Evolutionary conservation across 2,329 filamentous ascomycete species (phyloP).

Genomic region (Fusarium begoniae): DNA sequence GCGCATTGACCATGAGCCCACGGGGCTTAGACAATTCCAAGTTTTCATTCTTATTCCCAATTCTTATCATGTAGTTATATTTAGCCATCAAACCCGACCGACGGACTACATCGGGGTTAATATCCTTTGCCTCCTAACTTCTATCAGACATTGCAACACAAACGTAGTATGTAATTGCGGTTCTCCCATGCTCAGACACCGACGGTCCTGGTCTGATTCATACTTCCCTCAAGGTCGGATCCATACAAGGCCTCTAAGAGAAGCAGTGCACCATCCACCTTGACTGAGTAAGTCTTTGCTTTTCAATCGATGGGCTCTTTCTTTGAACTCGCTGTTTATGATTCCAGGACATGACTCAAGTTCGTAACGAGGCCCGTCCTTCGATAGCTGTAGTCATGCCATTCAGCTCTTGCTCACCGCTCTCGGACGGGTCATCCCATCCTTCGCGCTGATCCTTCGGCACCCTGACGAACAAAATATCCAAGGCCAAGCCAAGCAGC

Average conservation of each 20-base stretch:
- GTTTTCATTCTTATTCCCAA: not conserved
- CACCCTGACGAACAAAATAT: conserved; percentile 9
- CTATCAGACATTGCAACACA: fast-evolving
- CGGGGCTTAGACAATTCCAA: not conserved
- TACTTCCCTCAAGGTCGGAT: fast-evolving
- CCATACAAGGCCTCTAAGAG: not conserved
- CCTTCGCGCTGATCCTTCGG: conserved; percentile 21
- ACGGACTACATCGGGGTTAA: not conserved
- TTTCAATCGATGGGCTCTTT: too few species aligned
- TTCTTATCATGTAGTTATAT: not conserved
- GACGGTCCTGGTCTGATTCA: fast-evolving
- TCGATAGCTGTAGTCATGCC: conserved; percentile 11
- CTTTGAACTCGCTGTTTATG: too few species aligned
- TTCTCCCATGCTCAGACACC: not conserved
- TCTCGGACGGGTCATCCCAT: conserved; percentile 4
- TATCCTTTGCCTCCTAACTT: not conserved
- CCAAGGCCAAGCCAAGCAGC: not conserved
- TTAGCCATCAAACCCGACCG: not conserved
- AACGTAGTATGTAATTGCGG: fast-evolving
- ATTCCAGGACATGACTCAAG: not conserved
- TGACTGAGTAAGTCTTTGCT: not conserved
- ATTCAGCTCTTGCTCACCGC: not conserved
- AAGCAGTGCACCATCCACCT: not conserved
- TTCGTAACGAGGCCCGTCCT: not conserved
- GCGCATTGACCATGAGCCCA: not conserved